Evolutionary conservation across 2,329 filamentous ascomycete genomes (phyloP).

Genomic region (Sphaerostilbella broomeana): DNA sequence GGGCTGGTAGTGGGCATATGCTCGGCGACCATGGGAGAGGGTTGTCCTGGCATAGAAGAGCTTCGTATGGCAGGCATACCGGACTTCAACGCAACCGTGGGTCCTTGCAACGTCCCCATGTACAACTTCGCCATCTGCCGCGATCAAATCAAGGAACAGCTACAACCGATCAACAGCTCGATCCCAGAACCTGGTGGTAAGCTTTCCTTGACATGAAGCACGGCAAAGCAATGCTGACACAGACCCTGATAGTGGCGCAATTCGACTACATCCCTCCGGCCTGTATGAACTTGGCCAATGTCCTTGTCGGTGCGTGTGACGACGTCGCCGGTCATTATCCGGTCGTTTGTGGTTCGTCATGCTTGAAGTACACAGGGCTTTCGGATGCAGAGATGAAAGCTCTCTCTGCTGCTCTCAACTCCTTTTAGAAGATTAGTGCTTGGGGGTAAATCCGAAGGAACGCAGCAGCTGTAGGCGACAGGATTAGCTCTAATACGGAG

Average conservation of each 20-base stretch:
- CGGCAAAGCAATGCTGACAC: not conserved
- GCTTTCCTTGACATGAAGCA: not conserved
- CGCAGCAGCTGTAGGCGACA: too few relatives aligned
- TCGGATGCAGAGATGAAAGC: not conserved
- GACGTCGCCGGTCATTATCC: not conserved
- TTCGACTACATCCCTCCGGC: constrained; percentile 1
- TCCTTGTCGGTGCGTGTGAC: not conserved
- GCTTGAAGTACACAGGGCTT: constrained; percentile 1
- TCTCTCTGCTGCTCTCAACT: not conserved
- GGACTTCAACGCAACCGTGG: too few relatives aligned
- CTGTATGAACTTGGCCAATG: not conserved
- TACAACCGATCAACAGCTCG: not conserved
- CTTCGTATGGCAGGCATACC: too few relatives aligned
- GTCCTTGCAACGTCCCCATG: not conserved
- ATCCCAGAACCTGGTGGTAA: not conserved
- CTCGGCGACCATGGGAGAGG: not conserved
- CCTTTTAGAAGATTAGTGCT: too few relatives aligned
- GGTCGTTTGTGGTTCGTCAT: constrained; percentile 1
- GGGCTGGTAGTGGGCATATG: not conserved
- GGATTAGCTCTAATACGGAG: too few relatives aligned
- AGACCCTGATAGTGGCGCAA: not conserved
- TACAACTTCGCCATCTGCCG: not conserved
- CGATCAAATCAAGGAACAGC: not conserved
- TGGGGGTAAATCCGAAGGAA: too few relatives aligned
- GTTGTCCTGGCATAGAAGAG: not conserved